phyloP scores from a whole-genome alignment of 2,329 filamentous ascomycete species.

The Penicillium digitatum region DNA sequence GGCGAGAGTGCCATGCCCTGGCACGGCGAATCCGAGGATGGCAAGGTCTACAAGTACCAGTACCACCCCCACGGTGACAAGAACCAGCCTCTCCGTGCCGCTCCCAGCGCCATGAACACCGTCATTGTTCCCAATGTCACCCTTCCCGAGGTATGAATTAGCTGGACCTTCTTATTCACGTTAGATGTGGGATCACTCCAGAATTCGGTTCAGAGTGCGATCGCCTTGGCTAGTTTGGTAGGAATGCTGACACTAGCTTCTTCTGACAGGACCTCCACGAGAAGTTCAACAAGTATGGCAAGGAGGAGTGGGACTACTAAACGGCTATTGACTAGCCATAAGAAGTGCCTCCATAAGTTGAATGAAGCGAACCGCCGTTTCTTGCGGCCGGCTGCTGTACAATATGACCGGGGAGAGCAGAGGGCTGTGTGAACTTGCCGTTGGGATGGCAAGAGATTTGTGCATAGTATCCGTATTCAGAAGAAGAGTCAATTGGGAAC shows the following conservation, averaged over 20 bases:
- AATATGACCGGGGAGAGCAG: constrained; percentile 26
- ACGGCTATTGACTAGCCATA: constrained; percentile 12
- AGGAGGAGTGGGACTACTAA: constrained; percentile 68
- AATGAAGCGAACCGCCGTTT: constrained; percentile 15
- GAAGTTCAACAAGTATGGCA: constrained; percentile 99
- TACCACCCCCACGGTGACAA: constrained; percentile 84
- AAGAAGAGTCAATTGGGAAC: constrained; percentile 31
- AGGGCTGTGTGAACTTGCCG: constrained; percentile 21
- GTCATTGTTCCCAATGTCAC: constrained; percentile 92
- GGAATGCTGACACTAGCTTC: constrained; percentile 7
- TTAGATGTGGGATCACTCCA: background rate
- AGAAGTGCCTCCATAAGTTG: constrained; percentile 12
- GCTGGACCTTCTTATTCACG: background rate
- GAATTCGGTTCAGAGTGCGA: background rate
- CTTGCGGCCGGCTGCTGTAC: constrained; percentile 30
- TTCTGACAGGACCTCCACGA: constrained; percentile 74
- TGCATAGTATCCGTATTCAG: constrained; percentile 34
- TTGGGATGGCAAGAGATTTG: constrained; percentile 28
- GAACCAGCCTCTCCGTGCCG: constrained; percentile 72
- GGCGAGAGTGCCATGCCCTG: constrained; percentile 81
- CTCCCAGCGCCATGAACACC: constrained; percentile 90
- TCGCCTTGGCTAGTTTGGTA: background rate
- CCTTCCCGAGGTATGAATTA: constrained; percentile 69
- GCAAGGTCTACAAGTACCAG: constrained; percentile 67
- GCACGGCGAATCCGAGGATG: constrained; percentile 64